A percentile compares a stretch with the other conserved stretches of the same genome.
These are phyloP conservation scores for Sarocladium oryzae DNA, from an alignment of 2,329 filamentous ascomycete species.

Conservation along the genomic window DNA sequence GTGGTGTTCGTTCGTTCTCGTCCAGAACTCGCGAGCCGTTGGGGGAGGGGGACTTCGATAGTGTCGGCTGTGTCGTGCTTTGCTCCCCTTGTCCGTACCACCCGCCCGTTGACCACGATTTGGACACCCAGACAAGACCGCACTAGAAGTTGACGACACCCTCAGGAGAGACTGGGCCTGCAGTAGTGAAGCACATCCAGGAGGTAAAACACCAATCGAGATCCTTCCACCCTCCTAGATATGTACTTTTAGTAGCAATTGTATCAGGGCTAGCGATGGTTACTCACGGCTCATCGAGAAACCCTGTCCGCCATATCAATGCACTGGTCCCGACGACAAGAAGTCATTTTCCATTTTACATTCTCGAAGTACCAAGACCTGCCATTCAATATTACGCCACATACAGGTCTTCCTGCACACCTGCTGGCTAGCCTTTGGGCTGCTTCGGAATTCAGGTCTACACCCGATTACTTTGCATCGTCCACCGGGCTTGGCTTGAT, in stretches of 20 bases:
- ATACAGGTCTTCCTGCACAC: conserved; percentile 2
- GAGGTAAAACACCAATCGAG: neutral
- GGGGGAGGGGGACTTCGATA: neutral
- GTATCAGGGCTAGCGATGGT: neutral
- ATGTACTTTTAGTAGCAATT: too few species aligned
- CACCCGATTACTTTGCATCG: conserved; percentile 1
- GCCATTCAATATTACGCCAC: conserved; percentile 4
- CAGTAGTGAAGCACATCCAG: neutral
- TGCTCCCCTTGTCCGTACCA: neutral
- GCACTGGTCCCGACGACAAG: neutral
- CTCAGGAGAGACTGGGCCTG: neutral
- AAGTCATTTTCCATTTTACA: neutral
- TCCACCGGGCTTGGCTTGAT: conserved; percentile 2
- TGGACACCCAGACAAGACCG: neutral
- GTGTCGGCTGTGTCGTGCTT: too few species aligned
- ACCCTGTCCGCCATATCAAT: neutral
- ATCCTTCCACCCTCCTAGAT: neutral
- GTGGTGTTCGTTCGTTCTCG: neutral
- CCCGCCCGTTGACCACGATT: neutral
- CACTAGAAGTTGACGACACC: conserved; percentile 4
- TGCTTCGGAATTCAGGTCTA: neutral
- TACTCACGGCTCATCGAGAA: conserved; percentile 5
- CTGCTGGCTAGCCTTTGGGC: neutral
- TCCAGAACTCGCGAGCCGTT: neutral
- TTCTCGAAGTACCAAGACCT: conserved; percentile 9